Conservation (phyloP, 306 rosid genomes). For the Crotalaria pallida region DNA sequence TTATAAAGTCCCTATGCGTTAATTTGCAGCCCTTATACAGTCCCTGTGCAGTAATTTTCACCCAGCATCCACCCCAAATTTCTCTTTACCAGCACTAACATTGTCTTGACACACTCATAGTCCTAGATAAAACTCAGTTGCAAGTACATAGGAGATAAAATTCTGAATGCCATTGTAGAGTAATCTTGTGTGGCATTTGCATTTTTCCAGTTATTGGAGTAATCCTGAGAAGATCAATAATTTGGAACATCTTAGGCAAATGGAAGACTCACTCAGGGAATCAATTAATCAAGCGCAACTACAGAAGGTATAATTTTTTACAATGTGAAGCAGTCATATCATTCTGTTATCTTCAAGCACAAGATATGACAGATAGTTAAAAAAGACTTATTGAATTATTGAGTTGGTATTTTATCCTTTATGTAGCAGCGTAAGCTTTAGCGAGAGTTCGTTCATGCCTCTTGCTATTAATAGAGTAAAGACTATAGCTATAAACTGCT, state of each 20-base stretch:
- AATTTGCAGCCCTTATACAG: background rate
- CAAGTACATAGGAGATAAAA: background rate
- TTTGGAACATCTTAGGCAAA: constrained; percentile 57
- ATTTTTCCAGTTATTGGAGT: constrained; percentile 55
- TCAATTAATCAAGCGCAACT: constrained; percentile 42
- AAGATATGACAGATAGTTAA: background rate
- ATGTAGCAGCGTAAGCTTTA: no score
- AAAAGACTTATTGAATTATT: background rate
- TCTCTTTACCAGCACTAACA: background rate
- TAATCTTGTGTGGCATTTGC: constrained; percentile 20
- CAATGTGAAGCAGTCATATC: background rate
- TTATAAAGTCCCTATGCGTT: background rate
- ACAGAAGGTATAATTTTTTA: constrained; percentile 45
- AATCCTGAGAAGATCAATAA: constrained; percentile 48
- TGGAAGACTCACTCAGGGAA: constrained; percentile 59
- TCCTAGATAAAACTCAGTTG: background rate
- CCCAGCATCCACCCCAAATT: background rate
- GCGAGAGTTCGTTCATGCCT: no score
- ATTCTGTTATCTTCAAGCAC: constrained; percentile 8
- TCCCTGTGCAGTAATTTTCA: background rate
- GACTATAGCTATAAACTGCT: background rate
- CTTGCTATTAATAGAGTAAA: background rate
- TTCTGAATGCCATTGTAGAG: background rate
- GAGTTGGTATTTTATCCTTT: background rate
- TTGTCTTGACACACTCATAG: background rate